A percentile compares a stretch with the other conserved stretches of the same genome.
Conservation (phyloP, 2,329 filamentous ascomycete species). For the Fusarium tupiense region DNA sequence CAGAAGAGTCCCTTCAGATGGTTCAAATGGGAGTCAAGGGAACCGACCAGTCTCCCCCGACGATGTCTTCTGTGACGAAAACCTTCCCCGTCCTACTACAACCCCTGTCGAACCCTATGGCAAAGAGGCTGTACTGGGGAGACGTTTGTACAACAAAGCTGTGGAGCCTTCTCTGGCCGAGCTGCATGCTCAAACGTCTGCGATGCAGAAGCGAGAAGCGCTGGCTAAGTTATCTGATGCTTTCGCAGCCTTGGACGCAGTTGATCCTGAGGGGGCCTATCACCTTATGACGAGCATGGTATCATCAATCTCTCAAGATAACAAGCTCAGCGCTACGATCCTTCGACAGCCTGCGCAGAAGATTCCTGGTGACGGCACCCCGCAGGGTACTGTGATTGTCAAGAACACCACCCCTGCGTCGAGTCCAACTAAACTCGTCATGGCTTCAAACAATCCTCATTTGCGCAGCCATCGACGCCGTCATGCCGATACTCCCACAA, state of each 20-base stretch:
- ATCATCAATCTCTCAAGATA: constrained; percentile 75
- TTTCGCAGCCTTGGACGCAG: constrained; percentile 82
- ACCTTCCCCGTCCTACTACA: constrained; percentile 62
- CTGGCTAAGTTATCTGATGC: constrained; percentile 86
- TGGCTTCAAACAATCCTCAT: constrained; percentile 86
- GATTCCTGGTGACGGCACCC: constrained; percentile 55
- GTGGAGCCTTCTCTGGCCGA: constrained; percentile 87
- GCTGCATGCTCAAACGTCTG: constrained; percentile 80
- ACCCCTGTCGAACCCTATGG: constrained; percentile 66
- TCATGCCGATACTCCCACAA: constrained; percentile 57
- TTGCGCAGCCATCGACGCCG: constrained; percentile 80
- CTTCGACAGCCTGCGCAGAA: constrained; percentile 54
- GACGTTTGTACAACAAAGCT: constrained; percentile 81
- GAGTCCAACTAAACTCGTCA: constrained; percentile 72
- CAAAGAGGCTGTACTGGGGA: constrained; percentile 86
- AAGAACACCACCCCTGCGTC: constrained; percentile 59
- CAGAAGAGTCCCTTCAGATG: constrained; percentile 82
- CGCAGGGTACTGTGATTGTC: constrained; percentile 66
- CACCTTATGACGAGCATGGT: constrained; percentile 83
- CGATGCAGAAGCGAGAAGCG: constrained; percentile 78
- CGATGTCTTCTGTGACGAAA: constrained; percentile 68
- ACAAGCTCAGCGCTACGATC: constrained; percentile 67
- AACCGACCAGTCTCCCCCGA: constrained; percentile 50
- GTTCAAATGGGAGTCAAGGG: constrained; percentile 57
- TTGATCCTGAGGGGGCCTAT: constrained; percentile 91